These are phyloP conservation scores for Aspergillus sclerotiicarbonarius DNA, from an alignment of 495 filamentous ascomycete genomes.

Conservation along the genomic window DNA sequence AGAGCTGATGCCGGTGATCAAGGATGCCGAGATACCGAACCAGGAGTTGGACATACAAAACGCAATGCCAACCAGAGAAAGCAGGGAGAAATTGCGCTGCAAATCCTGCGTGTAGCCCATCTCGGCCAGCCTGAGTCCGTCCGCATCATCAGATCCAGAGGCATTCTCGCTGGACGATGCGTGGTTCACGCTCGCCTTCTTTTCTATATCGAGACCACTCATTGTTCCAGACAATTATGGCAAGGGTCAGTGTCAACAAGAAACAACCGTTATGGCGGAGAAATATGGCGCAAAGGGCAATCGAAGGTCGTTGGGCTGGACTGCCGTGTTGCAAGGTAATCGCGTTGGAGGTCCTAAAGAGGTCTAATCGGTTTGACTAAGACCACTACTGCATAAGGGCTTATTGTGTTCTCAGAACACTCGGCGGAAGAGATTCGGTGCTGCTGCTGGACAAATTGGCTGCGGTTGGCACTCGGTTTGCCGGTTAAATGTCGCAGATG, in stretches of 20 bases:
- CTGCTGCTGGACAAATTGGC: slow-evolving; percentile 9
- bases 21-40: slow-evolving; percentile 59
- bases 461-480: slow-evolving; percentile 11
- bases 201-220: slow-evolving; percentile 25
- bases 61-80: slow-evolving; percentile 57
- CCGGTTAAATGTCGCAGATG: slow-evolving; percentile 10
- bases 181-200: slow-evolving; percentile 22
- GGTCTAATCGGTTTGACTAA: slow-evolving; percentile 6
- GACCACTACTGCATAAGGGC: slow-evolving; percentile 18
- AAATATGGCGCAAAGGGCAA: slow-evolving; percentile 17
- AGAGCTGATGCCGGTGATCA: slow-evolving; percentile 59
- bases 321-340: slow-evolving; percentile 11
- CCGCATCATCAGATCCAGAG: slow-evolving; percentile 25
- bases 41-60: slow-evolving; percentile 66
- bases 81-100: slow-evolving; percentile 52
- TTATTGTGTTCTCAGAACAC: neutral
- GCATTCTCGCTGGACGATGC: slow-evolving; percentile 16
- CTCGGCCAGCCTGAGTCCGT: slow-evolving; percentile 36
- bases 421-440: neutral
- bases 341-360: slow-evolving; percentile 12
- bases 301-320: slow-evolving; percentile 1
- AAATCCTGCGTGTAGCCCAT: slow-evolving; percentile 62
- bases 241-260: slow-evolving; percentile 3
- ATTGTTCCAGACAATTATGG: slow-evolving; percentile 13
- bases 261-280: neutral